phyloP scores from a whole-genome alignment of 441 rosid genomes.

The Melastoma candidum region DNA sequence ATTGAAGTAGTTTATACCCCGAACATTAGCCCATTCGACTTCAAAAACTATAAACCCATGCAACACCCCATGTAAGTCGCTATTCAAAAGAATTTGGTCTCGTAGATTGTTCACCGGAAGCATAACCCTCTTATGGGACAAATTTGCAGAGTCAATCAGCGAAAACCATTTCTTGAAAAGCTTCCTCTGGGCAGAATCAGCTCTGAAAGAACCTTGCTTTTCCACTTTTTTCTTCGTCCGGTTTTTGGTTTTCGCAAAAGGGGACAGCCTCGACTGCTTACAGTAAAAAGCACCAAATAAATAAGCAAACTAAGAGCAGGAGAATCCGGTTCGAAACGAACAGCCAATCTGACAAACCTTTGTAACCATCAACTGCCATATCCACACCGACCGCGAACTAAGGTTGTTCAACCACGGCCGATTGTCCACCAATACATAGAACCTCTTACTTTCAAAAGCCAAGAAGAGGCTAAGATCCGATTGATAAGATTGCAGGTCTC shows the following conservation, averaged over 20 bases:
- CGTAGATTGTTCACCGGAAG: constrained; percentile 63
- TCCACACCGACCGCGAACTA: constrained; percentile 59
- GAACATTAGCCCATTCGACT: constrained; percentile 66
- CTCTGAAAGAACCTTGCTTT: constrained; percentile 25
- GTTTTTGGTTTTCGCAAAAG: constrained; percentile 81
- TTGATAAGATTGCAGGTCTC: constrained; percentile 93
- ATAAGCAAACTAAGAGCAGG: neutral
- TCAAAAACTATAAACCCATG: constrained; percentile 91
- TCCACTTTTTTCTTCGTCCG: constrained; percentile 39
- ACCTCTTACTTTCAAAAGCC: constrained; percentile 65
- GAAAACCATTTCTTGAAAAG: constrained; percentile 58
- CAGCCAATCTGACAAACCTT: constrained; percentile 38
- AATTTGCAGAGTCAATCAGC: constrained; percentile 46
- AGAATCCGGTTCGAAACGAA: neutral
- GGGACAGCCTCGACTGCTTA: constrained; percentile 83
- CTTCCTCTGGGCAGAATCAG: constrained; percentile 26
- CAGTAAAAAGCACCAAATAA: constrained; percentile 3
- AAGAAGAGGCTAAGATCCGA: constrained; percentile 78
- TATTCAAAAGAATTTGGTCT: constrained; percentile 44
- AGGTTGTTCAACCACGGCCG: constrained; percentile 70
- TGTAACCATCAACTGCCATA: constrained; percentile 97
- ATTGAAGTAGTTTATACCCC: constrained; percentile 80
- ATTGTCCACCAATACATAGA: constrained; percentile 87
- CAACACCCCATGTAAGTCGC: constrained; percentile 62
- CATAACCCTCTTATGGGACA: constrained; percentile 44